Evolutionary conservation across 495 filamentous ascomycete genomes (phyloP), one percentile per base, ranked within the genome.

Genomic region (Stereocaulon alpinum): DNA sequence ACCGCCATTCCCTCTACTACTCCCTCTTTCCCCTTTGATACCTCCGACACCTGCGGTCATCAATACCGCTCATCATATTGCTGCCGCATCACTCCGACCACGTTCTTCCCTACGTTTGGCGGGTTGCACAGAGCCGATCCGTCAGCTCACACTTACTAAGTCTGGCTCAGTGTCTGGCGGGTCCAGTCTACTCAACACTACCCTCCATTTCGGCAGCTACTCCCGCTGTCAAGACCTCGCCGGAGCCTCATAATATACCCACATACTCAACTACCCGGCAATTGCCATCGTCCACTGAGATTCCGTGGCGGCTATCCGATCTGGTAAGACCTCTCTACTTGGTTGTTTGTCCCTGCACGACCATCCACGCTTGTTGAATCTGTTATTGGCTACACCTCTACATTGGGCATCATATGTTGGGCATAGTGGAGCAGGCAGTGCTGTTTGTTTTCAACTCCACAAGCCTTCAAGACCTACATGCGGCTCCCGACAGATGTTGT

Each of bases 301-400:
- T 48, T 55, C 60, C 60, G 34, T 60, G 54, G 63, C 56, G 45
- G 54, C 44, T 56, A 60, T 62, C 60, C 60, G 56, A 41, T 22
- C 24, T 45, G 55, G 63, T 65, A 62, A 49, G 60, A 32, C 15
- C 15, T 40, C 20, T 30, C 58, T 55, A 15, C 22, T 48, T 18
- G 27, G 6, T 61, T 61, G 58, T 51, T 58, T 58, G 41, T 54
- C 57, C 29, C 32, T 48, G 40, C 6, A 30, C 47, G 15, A 32
- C 22, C 22, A 4, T 41, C n/a, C 40, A 27, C 24, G 3, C 44
- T 40, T 22, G 15, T 10, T 47, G 37, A 30, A 27, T 48, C 34
- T 60, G 37, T 40, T 32, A 40, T 20, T 56, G 34, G 34, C 55
- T 40, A 63, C 42, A 32, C 14, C 45, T 24, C 42, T 55, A 20